A percentile compares a stretch with the other conserved stretches of the same genome.
Evolutionary conservation across 257 asterid species (phyloP).

Genomic region (Plantago elongata): DNA sequence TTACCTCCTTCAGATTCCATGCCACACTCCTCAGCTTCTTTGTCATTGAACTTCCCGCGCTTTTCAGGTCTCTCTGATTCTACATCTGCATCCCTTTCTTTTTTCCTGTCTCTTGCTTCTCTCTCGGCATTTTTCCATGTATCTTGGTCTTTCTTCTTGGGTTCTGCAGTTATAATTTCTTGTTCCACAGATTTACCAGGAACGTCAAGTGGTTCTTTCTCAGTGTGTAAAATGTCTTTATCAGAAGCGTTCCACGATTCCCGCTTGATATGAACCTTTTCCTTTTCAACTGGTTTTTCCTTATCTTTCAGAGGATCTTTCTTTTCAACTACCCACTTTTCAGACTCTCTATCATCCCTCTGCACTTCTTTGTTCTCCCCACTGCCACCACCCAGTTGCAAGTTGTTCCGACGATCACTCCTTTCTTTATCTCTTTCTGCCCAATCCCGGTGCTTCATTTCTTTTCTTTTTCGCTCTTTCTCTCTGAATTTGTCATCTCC

Average conservation of each 20-base stretch:
- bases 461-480: constrained; percentile 88
- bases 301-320: constrained; percentile 66
- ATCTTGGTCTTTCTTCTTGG: constrained; percentile 67
- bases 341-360: constrained; percentile 77
- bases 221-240: constrained; percentile 53
- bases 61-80: constrained; percentile 79
- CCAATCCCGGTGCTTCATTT: constrained; percentile 85
- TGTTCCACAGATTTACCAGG: constrained; percentile 56
- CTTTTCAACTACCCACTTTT: constrained; percentile 69
- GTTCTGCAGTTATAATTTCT: constrained; percentile 44
- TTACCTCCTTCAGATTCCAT: constrained; percentile 61
- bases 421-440: constrained; percentile 88
- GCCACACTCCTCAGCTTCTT: constrained; percentile 67
- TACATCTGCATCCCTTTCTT: constrained; percentile 72
- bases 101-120: constrained; percentile 65
- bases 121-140: constrained; percentile 60
- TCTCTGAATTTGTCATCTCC: constrained; percentile 81
- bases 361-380: constrained; percentile 58
- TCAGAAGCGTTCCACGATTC: constrained; percentile 68
- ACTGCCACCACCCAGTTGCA: constrained; percentile 48
- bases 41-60: constrained; percentile 61
- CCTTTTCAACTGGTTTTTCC: constrained; percentile 62
- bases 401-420: constrained; percentile 57
- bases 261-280: constrained; percentile 63
- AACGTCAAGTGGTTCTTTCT: constrained; percentile 51